Conservation (phyloP, 371 early-diverging fungal species). For the Capillidium rhysosporum region DNA sequence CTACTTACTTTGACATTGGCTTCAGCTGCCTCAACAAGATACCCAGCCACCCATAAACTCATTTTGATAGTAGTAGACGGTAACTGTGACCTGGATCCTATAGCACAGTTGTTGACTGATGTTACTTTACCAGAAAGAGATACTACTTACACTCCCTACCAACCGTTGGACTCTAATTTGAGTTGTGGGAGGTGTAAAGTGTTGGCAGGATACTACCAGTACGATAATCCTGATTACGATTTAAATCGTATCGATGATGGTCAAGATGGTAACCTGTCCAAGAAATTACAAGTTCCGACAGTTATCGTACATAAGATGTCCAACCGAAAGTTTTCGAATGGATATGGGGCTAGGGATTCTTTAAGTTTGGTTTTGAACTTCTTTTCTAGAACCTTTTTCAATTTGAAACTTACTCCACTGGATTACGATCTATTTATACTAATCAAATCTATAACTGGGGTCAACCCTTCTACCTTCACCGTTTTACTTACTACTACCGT, state of each 20-base stretch:
- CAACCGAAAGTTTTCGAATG: background rate
- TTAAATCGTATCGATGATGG: background rate
- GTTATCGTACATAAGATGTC: background rate
- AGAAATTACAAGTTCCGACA: background rate
- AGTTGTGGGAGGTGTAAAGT: background rate
- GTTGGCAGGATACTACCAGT: background rate
- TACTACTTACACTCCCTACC: background rate
- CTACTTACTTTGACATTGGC: background rate
- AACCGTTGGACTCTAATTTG: background rate
- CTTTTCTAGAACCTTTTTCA: background rate
- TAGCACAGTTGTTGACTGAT: background rate
- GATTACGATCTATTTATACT: background rate
- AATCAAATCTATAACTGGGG: background rate
- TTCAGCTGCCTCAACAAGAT: background rate
- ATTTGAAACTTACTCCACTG: background rate
- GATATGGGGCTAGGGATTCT: background rate
- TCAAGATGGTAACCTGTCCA: background rate
- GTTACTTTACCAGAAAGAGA: background rate
- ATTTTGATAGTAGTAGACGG: background rate
- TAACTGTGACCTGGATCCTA: background rate
- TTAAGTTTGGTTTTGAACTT: background rate
- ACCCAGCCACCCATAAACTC: slow-evolving; percentile 1
- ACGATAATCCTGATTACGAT: background rate
- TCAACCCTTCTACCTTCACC: background rate
- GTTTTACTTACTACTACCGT: background rate